Conservation (phyloP, 257 asterid species). For the Solanum verrucosum region DNA sequence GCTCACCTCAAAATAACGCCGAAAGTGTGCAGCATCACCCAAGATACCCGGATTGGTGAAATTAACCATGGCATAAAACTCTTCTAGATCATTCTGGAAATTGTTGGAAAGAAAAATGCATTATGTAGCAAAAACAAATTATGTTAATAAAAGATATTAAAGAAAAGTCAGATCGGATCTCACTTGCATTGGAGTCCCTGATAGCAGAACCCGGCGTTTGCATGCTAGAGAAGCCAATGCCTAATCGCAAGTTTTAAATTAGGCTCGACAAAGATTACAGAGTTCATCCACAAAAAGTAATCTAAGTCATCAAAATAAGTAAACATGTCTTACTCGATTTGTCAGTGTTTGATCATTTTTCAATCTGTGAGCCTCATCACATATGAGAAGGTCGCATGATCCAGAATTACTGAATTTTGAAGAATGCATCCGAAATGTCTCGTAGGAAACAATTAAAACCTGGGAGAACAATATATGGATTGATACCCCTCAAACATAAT, state of each 20-base stretch:
- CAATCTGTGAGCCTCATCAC: conserved; percentile 98
- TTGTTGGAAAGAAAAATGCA: conserved; percentile 3
- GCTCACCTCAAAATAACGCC: conserved; percentile 90
- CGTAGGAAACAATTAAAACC: conserved; percentile 93
- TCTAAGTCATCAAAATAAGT: not conserved
- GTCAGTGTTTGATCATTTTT: conserved; percentile 95
- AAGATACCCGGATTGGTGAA: conserved; percentile 88
- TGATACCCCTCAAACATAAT: not conserved
- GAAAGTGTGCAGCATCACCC: conserved; percentile 87
- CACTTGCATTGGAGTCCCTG: conserved; percentile 99
- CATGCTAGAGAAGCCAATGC: conserved; percentile 88
- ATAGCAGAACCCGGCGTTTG: conserved; percentile 76
- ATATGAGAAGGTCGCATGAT: conserved; percentile 93
- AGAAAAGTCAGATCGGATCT: conserved; percentile 19
- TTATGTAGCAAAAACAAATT: conserved; percentile 1
- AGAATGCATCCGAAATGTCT: conserved; percentile 95
- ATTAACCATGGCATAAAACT: conserved; percentile 96
- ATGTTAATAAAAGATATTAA: not conserved
- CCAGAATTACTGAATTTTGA: conserved; percentile 61
- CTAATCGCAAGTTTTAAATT: conserved; percentile 36
- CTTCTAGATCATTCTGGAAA: conserved; percentile 89
- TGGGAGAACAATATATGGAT: conserved; percentile 15
- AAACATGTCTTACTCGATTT: conserved; percentile 65
- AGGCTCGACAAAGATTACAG: not conserved
- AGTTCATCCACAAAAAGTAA: not conserved